Base-by-base conservation (phyloP, 495 filamentous ascomycete genomes). In the Cetradonia linearis region DNA sequence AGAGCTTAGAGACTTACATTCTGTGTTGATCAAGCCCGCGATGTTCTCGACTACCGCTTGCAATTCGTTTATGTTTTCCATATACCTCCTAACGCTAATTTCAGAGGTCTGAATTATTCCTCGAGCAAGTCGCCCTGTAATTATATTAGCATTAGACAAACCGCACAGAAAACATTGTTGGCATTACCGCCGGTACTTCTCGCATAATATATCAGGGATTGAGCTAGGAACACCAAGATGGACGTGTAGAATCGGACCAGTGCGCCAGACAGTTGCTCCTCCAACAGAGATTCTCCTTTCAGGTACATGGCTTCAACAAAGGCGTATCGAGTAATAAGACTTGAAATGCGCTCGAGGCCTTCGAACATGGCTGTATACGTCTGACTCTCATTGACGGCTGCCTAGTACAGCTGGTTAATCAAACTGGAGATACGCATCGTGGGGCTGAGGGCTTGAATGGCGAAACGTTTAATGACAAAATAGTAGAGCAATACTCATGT, bases 321-420 rank as follows among this genome's bases (percentile, higher is more conserved):
- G 16, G 48, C 48, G 48, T 50, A 50, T 50, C 48, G 48, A 16
- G 48, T 50, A 8, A 50, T 25, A 25, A 50, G 48, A n/a, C 48
- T 23, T 50, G 25, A 50, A n/a, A 31, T 10, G 27, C 27, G 28
- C 5, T 50, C 48, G 28, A 50, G 48, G 16, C 48, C 48, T 1
- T 50, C 48, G 25, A 50, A 50, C 48, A 31, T 28, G 48, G 48
- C 48, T 50, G 28, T 31, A 50, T 50, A 25, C 14, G 48, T 50
- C 25, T 50, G 48, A 30, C 27, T 28, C 13, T 50, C 25, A 11
- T 50, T 50, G 28, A 50, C 28, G 16, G 48, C 48, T 50, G 48
- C 27, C 42, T 50, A 7, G 10, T 2, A 50, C 28, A 31, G 48
- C 8, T 25, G 0, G 14, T 28, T 14, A 31, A 50, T 50, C 8